A percentile compares a stretch with the other conserved stretches of the same genome.
Evolutionary conservation across 73 alveolate genomes (phyloP).

Genomic region (Paramecium sexaurelia): DNA sequence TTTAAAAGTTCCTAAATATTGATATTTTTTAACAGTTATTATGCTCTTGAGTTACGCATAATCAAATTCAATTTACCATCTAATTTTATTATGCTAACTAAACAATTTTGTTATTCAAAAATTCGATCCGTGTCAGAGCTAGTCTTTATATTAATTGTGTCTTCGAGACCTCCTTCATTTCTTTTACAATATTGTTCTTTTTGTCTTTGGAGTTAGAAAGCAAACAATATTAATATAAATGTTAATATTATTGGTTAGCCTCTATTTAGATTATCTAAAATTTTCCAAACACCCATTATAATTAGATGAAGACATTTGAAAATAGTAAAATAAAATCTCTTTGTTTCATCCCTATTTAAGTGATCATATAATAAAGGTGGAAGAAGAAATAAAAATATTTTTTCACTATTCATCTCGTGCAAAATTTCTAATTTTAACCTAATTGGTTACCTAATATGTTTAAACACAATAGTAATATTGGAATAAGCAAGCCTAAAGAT

Average conservation of each 20-base stretch:
- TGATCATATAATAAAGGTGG: not conserved
- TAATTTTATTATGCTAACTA: not conserved
- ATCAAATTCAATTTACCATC: not conserved
- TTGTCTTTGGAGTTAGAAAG: not conserved
- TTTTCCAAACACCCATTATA: not conserved
- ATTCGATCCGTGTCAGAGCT: not conserved
- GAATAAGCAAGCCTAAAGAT: not conserved
- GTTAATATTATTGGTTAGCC: conserved; percentile 32
- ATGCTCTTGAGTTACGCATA: not conserved
- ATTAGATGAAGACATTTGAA: not conserved
- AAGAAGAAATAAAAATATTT: not conserved
- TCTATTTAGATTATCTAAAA: not conserved
- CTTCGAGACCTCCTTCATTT: not conserved
- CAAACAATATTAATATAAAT: not conserved
- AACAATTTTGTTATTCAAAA: not conserved
- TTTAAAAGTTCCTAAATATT: not conserved
- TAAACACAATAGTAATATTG: not conserved
- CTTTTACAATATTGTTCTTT: not conserved
- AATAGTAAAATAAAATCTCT: not conserved
- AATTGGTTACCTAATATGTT: not conserved
- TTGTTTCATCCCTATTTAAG: not conserved
- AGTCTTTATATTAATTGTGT: not conserved
- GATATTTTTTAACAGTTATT: not conserved
- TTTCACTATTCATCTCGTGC: not conserved
- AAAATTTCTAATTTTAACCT: not conserved